Conservation (phyloP, 441 rosid genomes). For the Geranium incanum region DNA sequence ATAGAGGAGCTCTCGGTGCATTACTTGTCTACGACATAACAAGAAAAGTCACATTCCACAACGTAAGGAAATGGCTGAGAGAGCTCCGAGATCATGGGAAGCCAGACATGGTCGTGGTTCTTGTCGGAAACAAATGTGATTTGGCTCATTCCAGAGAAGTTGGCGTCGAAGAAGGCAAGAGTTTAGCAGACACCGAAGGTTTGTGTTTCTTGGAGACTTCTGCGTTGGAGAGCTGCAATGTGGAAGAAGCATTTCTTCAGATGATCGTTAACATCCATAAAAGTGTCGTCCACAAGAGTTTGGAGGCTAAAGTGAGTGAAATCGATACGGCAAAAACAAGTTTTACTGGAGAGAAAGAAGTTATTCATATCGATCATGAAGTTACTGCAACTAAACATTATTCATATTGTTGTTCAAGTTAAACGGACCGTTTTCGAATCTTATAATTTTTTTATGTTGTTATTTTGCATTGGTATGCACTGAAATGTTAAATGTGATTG, state of each 20-base stretch:
- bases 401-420: constrained; percentile 39
- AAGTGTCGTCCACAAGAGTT: constrained; percentile 41
- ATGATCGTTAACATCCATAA: constrained; percentile 60
- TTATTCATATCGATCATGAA: constrained; percentile 37
- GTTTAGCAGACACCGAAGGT: constrained; percentile 44
- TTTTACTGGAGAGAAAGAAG: constrained; percentile 42
- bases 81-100: constrained; percentile 58
- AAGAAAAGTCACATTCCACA: constrained; percentile 48
- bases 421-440: neutral
- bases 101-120: constrained; percentile 52
- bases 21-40: constrained; percentile 74
- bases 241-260: constrained; percentile 56
- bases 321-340: neutral
- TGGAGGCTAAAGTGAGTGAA: constrained; percentile 37
- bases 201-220: constrained; percentile 73
- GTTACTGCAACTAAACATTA: constrained; percentile 51
- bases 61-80: constrained; percentile 50
- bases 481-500: no score
- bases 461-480: neutral
- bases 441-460: neutral
- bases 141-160: constrained; percentile 46
- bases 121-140: constrained; percentile 70
- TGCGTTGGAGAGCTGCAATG: constrained; percentile 57
- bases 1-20: constrained; percentile 85
- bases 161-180: constrained; percentile 48